Evolutionary conservation across 192 early-diverging fungal species (phyloP), one percentile per base, ranked within the genome.

Genomic region (Chytriomyces sp.): DNA sequence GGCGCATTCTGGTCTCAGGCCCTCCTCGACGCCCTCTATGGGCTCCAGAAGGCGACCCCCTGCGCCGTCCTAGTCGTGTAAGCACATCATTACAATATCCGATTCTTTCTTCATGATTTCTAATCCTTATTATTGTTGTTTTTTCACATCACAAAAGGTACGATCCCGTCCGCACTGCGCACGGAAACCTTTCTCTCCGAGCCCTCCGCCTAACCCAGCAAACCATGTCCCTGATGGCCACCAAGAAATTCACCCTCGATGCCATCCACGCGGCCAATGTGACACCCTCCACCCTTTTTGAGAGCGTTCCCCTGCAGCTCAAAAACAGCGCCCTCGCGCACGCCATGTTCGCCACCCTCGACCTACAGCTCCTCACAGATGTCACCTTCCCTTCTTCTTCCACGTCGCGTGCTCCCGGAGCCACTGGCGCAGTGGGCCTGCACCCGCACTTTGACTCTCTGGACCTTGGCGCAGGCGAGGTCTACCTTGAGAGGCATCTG

Each of bases 61-160:
- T 87, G 95, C 75, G 88, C 90, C 66, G 94, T 99, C 40, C 91
- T 96, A 32, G 88, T 99, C 75, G 91, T 97, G 65, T n/a, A n/a
- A n/a, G n/a, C n/a, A n/a, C n/a, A n/a, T n/a, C n/a, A n/a, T n/a
- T n/a, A n/a, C n/a, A n/a, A n/a, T n/a, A n/a, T n/a, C n/a, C n/a
- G n/a, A n/a, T n/a, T n/a, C n/a, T n/a, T n/a, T n/a, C n/a, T n/a
- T n/a, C n/a, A n/a, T n/a, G n/a, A n/a, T n/a, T n/a, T n/a, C n/a
- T n/a, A n/a, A n/a, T n/a, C n/a, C n/a, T n/a, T n/a, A n/a, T n/a
- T n/a, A n/a, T n/a, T n/a, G n/a, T n/a, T n/a, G n/a, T n/a, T n/a
- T n/a, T n/a, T n/a, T n/a, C n/a, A n/a, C n/a, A n/a, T n/a, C n/a
- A n/a, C n/a, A n/a, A n/a, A n/a, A n/a, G n/a, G n/a, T 95, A 97